phyloP scores from a whole-genome alignment of 805 yeast genomes.

The Saccharomycopsis capsularis region DNA sequence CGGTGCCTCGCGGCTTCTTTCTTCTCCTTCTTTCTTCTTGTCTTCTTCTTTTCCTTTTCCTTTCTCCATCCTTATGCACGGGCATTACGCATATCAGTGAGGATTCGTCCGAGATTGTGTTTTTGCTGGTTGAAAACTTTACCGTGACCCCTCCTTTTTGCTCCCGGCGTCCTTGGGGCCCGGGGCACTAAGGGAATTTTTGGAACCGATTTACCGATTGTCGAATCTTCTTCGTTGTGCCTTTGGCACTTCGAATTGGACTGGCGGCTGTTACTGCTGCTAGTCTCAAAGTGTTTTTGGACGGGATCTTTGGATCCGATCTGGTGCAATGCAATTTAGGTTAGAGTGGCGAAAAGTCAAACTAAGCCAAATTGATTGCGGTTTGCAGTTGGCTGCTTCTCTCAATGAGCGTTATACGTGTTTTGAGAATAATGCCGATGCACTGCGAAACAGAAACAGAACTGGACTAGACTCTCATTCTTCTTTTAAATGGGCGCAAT shows the following conservation, averaged over 20 bases:
- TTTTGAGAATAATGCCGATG: too few species aligned
- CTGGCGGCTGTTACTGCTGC: too few species aligned
- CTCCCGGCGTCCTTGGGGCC: constrained; percentile 39
- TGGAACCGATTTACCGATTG: constrained; percentile 37
- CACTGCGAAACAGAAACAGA: too few species aligned
- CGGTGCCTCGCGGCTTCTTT: background rate
- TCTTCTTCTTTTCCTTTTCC: constrained; percentile 20
- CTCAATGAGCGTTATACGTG: too few species aligned
- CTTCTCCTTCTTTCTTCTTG: background rate
- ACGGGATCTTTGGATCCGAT: too few species aligned
- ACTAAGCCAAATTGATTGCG: too few species aligned
- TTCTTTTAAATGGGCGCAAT: too few species aligned
- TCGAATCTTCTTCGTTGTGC: background rate
- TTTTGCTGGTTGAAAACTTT: constrained; percentile 99
- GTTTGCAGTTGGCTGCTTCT: too few species aligned
- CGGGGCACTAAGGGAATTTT: constrained; percentile 59
- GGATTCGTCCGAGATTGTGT: constrained; percentile 99
- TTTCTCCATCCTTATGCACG: constrained; percentile 94
- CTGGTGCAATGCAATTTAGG: too few species aligned
- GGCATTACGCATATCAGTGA: constrained; percentile 99
- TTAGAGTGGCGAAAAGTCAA: too few species aligned
- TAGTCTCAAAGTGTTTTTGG: too few species aligned
- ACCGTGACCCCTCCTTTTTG: constrained; percentile 78
- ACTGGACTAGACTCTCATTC: too few species aligned
- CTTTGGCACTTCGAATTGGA: background rate